Evolutionary conservation across 139 green algal species (phyloP).

Genomic region (Auxenochlorella protothecoides): DNA sequence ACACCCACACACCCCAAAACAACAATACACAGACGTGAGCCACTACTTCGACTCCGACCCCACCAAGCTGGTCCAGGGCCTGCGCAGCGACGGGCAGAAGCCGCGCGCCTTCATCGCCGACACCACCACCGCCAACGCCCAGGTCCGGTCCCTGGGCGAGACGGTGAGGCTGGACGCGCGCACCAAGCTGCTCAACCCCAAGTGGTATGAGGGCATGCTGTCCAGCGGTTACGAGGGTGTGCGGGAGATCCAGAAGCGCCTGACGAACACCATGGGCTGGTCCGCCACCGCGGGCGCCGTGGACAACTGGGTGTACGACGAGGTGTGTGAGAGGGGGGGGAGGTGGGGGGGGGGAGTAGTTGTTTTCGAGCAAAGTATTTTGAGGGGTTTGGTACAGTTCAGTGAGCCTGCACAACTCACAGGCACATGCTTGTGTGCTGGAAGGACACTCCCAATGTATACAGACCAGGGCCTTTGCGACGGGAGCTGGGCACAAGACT

Average conservation of each 20-base stretch:
- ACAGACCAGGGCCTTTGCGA: too few relatives aligned
- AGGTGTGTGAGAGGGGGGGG: slow-evolving; percentile 70
- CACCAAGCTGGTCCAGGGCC: slow-evolving; percentile 93
- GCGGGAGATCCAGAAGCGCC: slow-evolving; percentile 98
- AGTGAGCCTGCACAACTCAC: too few relatives aligned
- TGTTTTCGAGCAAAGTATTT: too few relatives aligned
- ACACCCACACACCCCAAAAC: too few relatives aligned
- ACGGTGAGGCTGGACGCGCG: slow-evolving; percentile 93
- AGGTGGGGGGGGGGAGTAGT: neutral
- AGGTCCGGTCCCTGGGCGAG: slow-evolving; percentile 87
- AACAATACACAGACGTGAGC: slow-evolving; percentile 54
- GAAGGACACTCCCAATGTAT: too few relatives aligned
- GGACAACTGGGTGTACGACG: slow-evolving; percentile 99
- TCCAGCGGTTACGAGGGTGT: slow-evolving; percentile 92
- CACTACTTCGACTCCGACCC: slow-evolving; percentile 99
- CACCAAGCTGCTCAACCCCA: slow-evolving; percentile 99
- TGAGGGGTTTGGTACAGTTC: too few relatives aligned
- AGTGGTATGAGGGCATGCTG: slow-evolving; percentile 99
- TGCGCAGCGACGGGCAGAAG: slow-evolving; percentile 78
- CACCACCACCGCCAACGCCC: slow-evolving; percentile 96
- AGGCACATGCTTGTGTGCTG: too few relatives aligned
- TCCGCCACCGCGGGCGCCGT: slow-evolving; percentile 84
- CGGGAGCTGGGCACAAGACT: too few relatives aligned
- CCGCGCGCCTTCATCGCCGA: slow-evolving; percentile 93
- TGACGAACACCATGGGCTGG: slow-evolving; percentile 99